Conservation (phyloP, 2,329 filamentous ascomycete species). For the Fusarium sp. region DNA sequence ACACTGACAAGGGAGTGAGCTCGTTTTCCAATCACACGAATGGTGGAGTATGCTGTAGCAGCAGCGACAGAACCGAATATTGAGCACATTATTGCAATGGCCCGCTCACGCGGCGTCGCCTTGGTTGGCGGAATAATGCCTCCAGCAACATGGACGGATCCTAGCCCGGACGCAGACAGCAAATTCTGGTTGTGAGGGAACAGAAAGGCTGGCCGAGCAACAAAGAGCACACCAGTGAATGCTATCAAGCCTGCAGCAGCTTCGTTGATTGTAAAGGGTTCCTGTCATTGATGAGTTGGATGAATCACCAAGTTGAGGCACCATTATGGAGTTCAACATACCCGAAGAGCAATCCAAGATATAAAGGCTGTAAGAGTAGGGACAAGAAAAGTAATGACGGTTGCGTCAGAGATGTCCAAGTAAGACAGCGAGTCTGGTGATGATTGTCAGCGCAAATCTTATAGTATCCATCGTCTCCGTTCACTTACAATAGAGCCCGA, state of each 20-base stretch:
- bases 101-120: slow-evolving; percentile 66
- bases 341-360: slow-evolving; percentile 63
- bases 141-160: slow-evolving; percentile 10
- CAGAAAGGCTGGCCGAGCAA: slow-evolving; percentile 73
- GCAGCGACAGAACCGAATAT: slow-evolving; percentile 75
- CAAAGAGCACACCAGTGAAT: slow-evolving; percentile 76
- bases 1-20: slow-evolving; percentile 80
- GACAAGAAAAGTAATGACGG: slow-evolving; percentile 80
- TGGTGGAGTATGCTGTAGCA: slow-evolving; percentile 74
- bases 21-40: slow-evolving; percentile 77
- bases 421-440: slow-evolving; percentile 63
- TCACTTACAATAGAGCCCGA: slow-evolving; percentile 59
- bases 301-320: accelerated
- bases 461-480: not conserved
- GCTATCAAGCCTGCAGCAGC: slow-evolving; percentile 75
- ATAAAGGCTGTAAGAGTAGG: slow-evolving; percentile 74
- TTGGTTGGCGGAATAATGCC: slow-evolving; percentile 46
- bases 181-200: slow-evolving; percentile 50
- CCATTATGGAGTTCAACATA: not conserved
- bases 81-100: slow-evolving; percentile 70
- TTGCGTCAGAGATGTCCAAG: slow-evolving; percentile 79
- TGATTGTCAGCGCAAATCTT: not conserved
- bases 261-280: slow-evolving; percentile 77
- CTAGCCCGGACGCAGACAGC: not conserved
- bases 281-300: slow-evolving; percentile 50